Conservation (phyloP, 78 protist species). For the Dictyostelium purpureum region DNA sequence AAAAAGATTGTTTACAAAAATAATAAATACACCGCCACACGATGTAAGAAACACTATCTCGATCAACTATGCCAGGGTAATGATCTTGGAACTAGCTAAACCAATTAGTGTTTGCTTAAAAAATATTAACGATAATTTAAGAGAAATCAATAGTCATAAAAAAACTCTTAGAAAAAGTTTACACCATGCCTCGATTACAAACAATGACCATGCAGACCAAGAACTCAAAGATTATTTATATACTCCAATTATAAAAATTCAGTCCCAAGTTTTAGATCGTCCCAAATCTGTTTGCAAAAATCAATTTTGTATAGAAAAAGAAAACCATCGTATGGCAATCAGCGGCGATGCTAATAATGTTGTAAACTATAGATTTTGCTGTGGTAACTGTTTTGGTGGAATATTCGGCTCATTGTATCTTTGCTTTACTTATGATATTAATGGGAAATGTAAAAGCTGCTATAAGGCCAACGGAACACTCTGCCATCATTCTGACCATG, state of each 20-base stretch:
- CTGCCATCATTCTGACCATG: not conserved
- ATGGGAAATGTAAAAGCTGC: conserved; percentile 6
- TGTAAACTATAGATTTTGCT: not conserved
- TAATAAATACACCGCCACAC: not conserved
- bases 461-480: not conserved
- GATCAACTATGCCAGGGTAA: not conserved
- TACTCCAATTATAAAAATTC: not conserved
- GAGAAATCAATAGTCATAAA: not conserved
- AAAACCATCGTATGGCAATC: not conserved
- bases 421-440: not conserved
- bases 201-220: not conserved
- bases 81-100: not conserved
- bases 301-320: conserved; percentile 6
- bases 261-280: not conserved
- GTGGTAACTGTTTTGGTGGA: conserved; percentile 5
- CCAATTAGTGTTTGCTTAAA: not conserved
- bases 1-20: not conserved
- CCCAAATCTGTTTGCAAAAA: not conserved
- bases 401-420: not conserved
- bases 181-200: not conserved
- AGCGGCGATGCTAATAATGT: not conserved
- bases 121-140: conserved; percentile 6
- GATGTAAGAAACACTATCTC: conserved; percentile 5
- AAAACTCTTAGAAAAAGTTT: not conserved
- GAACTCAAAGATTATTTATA: not conserved